These are phyloP conservation scores for Solanum acaule DNA, from an alignment of 257 asterid species.

Conservation along the genomic window DNA sequence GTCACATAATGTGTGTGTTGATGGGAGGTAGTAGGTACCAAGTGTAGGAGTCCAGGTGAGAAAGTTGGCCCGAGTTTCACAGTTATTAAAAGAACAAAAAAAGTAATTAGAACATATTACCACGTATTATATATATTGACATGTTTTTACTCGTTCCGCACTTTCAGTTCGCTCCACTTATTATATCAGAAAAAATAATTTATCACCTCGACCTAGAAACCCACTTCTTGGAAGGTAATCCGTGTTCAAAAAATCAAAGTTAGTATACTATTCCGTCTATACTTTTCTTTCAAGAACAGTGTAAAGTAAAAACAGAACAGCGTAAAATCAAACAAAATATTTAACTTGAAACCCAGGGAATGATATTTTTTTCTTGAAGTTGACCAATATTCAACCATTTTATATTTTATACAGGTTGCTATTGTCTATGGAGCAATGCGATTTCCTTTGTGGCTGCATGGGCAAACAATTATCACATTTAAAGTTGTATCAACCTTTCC, in stretches of 20 bases:
- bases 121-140: not conserved
- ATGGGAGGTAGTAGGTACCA: not conserved
- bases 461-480: slow-evolving; percentile 64
- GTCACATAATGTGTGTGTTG: not conserved
- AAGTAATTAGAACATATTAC: not conserved
- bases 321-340: not conserved
- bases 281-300: not conserved
- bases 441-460: slow-evolving; percentile 93
- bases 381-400: not conserved
- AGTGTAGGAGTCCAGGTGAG: not conserved
- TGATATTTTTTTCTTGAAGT: not conserved
- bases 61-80: not conserved
- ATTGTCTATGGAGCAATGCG: slow-evolving; percentile 80
- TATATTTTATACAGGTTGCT: slow-evolving; percentile 53
- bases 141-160: not conserved
- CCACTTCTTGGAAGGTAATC: not conserved
- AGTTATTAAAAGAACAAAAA: not conserved
- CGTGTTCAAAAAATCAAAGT: not conserved
- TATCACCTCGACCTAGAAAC: not conserved
- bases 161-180: not conserved
- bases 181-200: not conserved
- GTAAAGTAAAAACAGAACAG: not conserved
- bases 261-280: not conserved
- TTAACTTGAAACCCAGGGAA: not conserved
- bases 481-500: slow-evolving; percentile 76